phyloP scores from a whole-genome alignment of 2,329 filamentous ascomycete species.

The Aspergillus quadricinctus region DNA sequence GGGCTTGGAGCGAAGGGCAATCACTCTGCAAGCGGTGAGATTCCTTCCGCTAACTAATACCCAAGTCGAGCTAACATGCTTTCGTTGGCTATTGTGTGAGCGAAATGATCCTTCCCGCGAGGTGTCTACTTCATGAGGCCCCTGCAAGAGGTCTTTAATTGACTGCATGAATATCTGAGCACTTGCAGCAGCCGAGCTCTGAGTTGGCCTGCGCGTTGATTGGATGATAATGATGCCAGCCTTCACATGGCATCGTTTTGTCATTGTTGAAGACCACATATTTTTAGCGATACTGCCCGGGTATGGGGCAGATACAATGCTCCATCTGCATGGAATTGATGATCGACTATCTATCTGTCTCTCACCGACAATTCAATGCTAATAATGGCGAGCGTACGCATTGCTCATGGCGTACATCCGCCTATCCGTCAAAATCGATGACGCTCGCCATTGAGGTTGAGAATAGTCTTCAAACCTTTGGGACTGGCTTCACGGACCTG shows the following conservation, averaged over 20 bases:
- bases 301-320: background rate
- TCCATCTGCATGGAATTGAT: background rate
- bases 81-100: background rate
- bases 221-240: background rate
- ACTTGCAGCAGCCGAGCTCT: background rate
- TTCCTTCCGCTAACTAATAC: background rate
- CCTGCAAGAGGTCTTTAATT: background rate
- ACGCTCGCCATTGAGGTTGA: background rate
- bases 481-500: background rate
- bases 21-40: background rate
- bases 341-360: background rate
- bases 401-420: background rate
- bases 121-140: background rate
- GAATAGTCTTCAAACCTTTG: background rate
- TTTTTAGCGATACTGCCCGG: background rate
- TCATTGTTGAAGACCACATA: background rate
- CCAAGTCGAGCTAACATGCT: background rate
- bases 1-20: background rate
- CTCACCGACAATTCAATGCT: background rate
- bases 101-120: background rate
- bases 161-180: background rate
- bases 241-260: background rate
- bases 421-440: background rate
- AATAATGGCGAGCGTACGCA: background rate
- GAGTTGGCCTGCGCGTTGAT: background rate